Percentiles rank a stretch among this genome's conserved stretches.
Conservation (phyloP, 805 yeast species). For the Candida namnaoensis region DNA sequence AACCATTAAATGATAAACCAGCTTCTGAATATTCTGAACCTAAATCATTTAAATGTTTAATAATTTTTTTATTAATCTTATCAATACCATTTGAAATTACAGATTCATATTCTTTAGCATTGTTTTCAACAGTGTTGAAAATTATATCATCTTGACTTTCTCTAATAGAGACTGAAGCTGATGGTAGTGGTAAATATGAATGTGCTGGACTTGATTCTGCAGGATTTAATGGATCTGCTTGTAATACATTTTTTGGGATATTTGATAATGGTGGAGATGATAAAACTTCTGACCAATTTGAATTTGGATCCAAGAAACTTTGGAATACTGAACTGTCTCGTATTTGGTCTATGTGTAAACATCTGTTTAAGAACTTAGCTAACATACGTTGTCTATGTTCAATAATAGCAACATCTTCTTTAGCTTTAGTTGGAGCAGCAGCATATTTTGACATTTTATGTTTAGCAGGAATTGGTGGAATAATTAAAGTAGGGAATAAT, state of each 20-base stretch:
- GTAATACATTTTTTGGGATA: constrained; percentile 43
- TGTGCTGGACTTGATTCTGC: constrained; percentile 48
- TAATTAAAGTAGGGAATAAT: constrained; percentile 69
- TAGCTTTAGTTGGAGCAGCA: constrained; percentile 31
- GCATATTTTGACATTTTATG: constrained; percentile 46
- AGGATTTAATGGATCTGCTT: constrained; percentile 57
- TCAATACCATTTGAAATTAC: constrained; percentile 42
- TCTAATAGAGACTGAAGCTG: constrained; percentile 18
- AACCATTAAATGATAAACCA: constrained; percentile 58
- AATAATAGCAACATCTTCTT: constrained; percentile 34
- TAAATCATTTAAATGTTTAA: constrained; percentile 40
- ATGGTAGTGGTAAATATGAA: constrained; percentile 54
- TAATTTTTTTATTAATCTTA: constrained; percentile 44
- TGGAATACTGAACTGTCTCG: constrained; percentile 57
- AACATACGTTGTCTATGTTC: constrained; percentile 75
- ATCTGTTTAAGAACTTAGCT: constrained; percentile 72
- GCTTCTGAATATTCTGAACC: constrained; percentile 62
- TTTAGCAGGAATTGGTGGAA: constrained; percentile 93
- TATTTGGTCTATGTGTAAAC: constrained; percentile 50
- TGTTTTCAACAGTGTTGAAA: constrained; percentile 31
- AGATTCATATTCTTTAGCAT: constrained; percentile 36
- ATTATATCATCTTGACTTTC: constrained; percentile 26
- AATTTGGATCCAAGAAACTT: constrained; percentile 81
- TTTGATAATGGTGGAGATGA: constrained; percentile 43
- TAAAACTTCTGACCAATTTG: constrained; percentile 80